Percentiles rank a stretch among this genome's conserved stretches.
Evolutionary conservation across 495 filamentous ascomycete genomes (phyloP).

Genomic region (Podospora appendiculata): DNA sequence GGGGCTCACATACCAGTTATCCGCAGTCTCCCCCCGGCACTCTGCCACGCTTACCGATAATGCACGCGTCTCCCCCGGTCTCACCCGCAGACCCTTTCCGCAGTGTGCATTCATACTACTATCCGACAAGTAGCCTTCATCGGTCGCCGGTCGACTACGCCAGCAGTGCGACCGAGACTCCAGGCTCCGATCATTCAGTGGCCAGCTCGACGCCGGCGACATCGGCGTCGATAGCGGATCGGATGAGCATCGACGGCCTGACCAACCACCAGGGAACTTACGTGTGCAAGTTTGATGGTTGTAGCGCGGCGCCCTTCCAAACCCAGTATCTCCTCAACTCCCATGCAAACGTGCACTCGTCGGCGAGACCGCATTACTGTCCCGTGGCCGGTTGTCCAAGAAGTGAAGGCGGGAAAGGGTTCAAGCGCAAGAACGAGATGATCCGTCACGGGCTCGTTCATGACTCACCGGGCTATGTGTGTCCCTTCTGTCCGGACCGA

Average conservation of each 20-base stretch:
- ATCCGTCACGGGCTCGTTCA: conserved; percentile 94
- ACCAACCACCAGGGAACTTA: conserved; percentile 27
- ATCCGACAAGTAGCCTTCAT: conserved; percentile 9
- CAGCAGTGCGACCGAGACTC: conserved; percentile 22
- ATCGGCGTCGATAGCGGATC: conserved; percentile 33
- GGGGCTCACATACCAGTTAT: conserved; percentile 6
- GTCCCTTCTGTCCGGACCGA: conserved; percentile 90
- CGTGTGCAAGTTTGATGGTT: conserved; percentile 42
- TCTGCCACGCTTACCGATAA: conserved; percentile 11
- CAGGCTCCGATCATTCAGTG: conserved; percentile 21
- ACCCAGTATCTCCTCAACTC: conserved; percentile 79
- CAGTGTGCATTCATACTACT: conserved; percentile 6
- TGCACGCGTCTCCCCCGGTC: conserved; percentile 25
- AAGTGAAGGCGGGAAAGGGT: conserved; percentile 79
- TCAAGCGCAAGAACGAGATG: conserved; percentile 99
- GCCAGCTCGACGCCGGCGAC: conserved; percentile 25
- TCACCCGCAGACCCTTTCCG: conserved; percentile 23
- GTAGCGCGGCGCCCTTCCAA: conserved; percentile 80
- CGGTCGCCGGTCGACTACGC: conserved; percentile 10
- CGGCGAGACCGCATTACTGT: conserved; percentile 85
- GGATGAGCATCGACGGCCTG: conserved; percentile 44
- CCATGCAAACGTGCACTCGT: conserved; percentile 95
- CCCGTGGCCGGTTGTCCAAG: conserved; percentile 72
- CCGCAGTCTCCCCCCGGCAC: conserved; percentile 15
- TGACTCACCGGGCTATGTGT: conserved; percentile 91